Percentiles rank a stretch among this genome's conserved stretches.
Conservation (phyloP, 306 rosid genomes). For the Herpetospermum pedunculosum region DNA sequence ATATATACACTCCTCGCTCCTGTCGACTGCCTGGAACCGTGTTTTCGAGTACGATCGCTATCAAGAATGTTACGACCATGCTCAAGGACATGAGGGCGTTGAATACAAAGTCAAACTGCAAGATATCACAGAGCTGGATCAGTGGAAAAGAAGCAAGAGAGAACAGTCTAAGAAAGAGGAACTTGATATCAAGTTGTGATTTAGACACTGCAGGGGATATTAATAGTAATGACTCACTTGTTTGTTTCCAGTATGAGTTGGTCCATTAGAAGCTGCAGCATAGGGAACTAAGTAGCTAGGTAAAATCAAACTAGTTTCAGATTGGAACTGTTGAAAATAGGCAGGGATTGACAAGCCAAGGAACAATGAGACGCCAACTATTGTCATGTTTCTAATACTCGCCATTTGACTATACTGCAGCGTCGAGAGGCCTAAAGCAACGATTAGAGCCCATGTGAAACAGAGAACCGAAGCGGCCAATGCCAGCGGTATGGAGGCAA, state of each 20-base stretch:
- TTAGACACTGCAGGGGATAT: background rate
- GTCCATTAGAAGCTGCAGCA: conserved; percentile 87
- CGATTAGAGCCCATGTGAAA: conserved; percentile 84
- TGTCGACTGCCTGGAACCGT: conserved; percentile 71
- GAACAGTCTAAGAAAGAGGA: background rate
- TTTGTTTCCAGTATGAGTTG: conserved; percentile 47
- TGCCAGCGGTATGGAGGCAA: conserved; percentile 86
- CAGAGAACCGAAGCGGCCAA: conserved; percentile 82
- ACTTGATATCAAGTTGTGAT: background rate
- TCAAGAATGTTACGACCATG: conserved; percentile 81
- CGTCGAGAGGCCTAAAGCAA: conserved; percentile 64
- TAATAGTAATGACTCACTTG: conserved; percentile 31
- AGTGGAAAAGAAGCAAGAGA: conserved; percentile 3
- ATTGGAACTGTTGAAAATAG: conserved; percentile 80
- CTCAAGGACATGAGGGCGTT: conserved; percentile 79
- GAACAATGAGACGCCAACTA: conserved; percentile 79
- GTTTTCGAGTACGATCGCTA: conserved; percentile 71
- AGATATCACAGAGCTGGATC: conserved; percentile 14
- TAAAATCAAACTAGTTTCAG: conserved; percentile 50
- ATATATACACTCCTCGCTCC: conserved; percentile 72
- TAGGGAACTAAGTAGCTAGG: conserved; percentile 82
- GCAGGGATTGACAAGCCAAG: conserved; percentile 90
- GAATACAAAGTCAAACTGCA: conserved; percentile 75
- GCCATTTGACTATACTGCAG: conserved; percentile 61
- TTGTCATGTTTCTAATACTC: conserved; percentile 68